These are phyloP conservation scores for Ustilago hordei DNA, from an alignment of 1,284 basidiomycete genomes.

Conservation along the genomic window DNA sequence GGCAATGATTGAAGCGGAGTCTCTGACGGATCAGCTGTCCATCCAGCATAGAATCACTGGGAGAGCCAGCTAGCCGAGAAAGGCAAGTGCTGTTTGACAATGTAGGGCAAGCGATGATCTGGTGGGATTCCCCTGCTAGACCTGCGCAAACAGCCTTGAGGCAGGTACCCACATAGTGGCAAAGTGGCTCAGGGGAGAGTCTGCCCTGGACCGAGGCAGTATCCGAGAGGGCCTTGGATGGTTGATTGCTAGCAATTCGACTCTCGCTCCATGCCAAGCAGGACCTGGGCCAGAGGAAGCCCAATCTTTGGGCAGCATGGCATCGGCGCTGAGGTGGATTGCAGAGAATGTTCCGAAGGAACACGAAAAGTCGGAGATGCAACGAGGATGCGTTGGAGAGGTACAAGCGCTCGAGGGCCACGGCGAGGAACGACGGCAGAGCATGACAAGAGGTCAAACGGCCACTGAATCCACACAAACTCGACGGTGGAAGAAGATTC, in stretches of 20 bases:
- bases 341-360: slow-evolving; percentile 38
- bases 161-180: slow-evolving; percentile 3
- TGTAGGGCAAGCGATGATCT: neutral
- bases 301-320: slow-evolving; percentile 6
- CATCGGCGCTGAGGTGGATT: neutral
- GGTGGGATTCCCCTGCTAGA: neutral
- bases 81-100: neutral
- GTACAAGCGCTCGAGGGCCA: slow-evolving; percentile 1
- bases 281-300: neutral
- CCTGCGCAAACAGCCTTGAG: slow-evolving; percentile 1
- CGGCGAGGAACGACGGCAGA: slow-evolving; percentile 2
- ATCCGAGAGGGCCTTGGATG: slow-evolving; percentile 4
- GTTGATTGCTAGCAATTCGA: slow-evolving; percentile 5
- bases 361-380: slow-evolving; percentile 9
- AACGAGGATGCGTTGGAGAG: neutral
- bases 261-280: slow-evolving; percentile 6
- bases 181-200: slow-evolving; percentile 5
- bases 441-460: neutral
- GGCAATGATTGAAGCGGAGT: slow-evolving; percentile 28
- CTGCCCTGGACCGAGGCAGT: slow-evolving; percentile 7
- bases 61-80: slow-evolving; percentile 1
- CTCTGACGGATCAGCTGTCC: slow-evolving; percentile 23
- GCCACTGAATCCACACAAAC: neutral
- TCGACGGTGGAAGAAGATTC: neutral
- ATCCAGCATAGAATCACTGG: slow-evolving; percentile 3